Evolutionary conservation across 2,329 filamentous ascomycete genomes (phyloP).

Genomic region (Scedosporium apiospermum): DNA sequence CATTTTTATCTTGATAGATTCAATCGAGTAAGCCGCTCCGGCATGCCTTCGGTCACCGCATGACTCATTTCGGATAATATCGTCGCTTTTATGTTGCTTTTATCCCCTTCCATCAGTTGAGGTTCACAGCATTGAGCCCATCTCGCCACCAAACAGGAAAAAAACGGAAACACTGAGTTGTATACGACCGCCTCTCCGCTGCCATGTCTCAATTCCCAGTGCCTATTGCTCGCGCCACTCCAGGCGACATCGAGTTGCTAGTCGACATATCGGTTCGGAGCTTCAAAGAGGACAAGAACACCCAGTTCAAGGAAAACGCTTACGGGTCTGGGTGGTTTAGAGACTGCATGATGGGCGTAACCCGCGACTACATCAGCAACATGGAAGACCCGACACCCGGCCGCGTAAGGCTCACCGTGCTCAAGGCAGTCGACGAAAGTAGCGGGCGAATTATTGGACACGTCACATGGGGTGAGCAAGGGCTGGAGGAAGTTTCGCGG

Average conservation of each 20-base stretch:
- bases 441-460: slow-evolving; percentile 19
- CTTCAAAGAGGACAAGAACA: not conserved
- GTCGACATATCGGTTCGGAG: not conserved
- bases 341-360: not conserved
- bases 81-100: too few relatives aligned
- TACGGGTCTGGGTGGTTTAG: not conserved
- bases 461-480: slow-evolving; percentile 19
- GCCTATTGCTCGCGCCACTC: not conserved
- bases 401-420: slow-evolving; percentile 7
- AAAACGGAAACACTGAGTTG: too few relatives aligned
- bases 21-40: too few relatives aligned
- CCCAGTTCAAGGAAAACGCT: not conserved
- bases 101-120: too few relatives aligned
- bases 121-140: too few relatives aligned
- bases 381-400: not conserved
- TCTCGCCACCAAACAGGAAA: too few relatives aligned
- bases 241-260: not conserved
- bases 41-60: too few relatives aligned
- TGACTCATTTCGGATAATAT: too few relatives aligned
- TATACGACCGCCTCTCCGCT: too few relatives aligned
- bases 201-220: not conserved
- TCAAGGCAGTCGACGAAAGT: slow-evolving; percentile 22
- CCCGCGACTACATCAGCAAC: not conserved
- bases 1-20: too few relatives aligned
- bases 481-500: not conserved